These are phyloP conservation scores for Backusella liffmaniae DNA, from an alignment of 192 early-diverging fungal genomes.

Conservation along the genomic window DNA sequence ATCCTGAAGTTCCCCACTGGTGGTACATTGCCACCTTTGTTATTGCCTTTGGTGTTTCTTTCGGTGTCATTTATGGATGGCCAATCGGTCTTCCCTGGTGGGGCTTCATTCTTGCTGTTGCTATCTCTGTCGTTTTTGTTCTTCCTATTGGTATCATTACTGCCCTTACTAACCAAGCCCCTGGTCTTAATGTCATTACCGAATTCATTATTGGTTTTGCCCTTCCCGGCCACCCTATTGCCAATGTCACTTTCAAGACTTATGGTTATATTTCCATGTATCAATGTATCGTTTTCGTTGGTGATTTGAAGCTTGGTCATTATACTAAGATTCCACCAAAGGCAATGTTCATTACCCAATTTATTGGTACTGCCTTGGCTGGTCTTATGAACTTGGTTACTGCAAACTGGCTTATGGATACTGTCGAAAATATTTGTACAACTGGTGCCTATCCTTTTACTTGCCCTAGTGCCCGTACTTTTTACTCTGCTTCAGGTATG, in stretches of 20 bases:
- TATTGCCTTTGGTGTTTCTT: slow-evolving; percentile 40
- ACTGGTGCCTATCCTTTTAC: slow-evolving; percentile 40
- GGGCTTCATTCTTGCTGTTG: slow-evolving; percentile 63
- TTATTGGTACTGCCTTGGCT: slow-evolving; percentile 58
- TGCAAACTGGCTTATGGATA: slow-evolving; percentile 47
- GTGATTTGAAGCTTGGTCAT: slow-evolving; percentile 79
- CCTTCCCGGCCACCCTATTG: slow-evolving; percentile 76
- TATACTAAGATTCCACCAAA: slow-evolving; percentile 75
- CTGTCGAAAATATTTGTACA: slow-evolving; percentile 43
- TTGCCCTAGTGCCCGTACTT: slow-evolving; percentile 51
- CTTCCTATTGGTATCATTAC: slow-evolving; percentile 83
- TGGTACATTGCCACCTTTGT: slow-evolving; percentile 54
- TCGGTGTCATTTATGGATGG: slow-evolving; percentile 49
- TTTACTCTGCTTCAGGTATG: slow-evolving; percentile 57
- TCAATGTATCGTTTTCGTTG: slow-evolving; percentile 74
- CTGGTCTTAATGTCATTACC: slow-evolving; percentile 81
- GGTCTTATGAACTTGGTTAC: slow-evolving; percentile 52
- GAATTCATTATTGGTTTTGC: slow-evolving; percentile 85
- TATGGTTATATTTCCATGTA: slow-evolving; percentile 75
- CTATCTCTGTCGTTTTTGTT: slow-evolving; percentile 61
- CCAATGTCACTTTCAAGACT: slow-evolving; percentile 86
- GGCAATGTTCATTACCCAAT: slow-evolving; percentile 61
- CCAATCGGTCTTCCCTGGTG: slow-evolving; percentile 76
- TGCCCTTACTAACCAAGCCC: slow-evolving; percentile 73
- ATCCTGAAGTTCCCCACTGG: slow-evolving; percentile 67